A percentile compares a stretch with the other conserved stretches of the same genome.
Conservation (phyloP, 495 filamentous ascomycete species). For the Jackrogersella multiformis region DNA sequence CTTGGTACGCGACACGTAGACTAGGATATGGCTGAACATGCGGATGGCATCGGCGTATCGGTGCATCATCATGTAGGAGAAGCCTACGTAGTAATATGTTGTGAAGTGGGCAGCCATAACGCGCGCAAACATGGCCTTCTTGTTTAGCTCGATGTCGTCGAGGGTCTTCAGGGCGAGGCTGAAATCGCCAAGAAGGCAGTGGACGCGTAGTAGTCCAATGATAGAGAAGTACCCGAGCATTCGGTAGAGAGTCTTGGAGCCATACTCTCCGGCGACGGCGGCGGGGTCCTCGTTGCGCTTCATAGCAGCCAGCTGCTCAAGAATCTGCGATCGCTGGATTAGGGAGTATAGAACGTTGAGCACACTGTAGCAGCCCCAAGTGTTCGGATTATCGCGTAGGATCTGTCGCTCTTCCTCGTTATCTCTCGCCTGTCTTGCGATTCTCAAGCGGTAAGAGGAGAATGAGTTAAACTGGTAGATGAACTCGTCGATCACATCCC, state of each 20-base stretch:
- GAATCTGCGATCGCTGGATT: constrained; percentile 97
- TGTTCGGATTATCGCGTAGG: constrained; percentile 95
- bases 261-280: constrained; percentile 91
- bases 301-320: constrained; percentile 92
- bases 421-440: constrained; percentile 84
- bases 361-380: constrained; percentile 99
- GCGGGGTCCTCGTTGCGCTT: constrained; percentile 90
- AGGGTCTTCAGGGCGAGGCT: constrained; percentile 97
- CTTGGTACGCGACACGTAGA: constrained; percentile 98
- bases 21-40: constrained; percentile 99
- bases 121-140: constrained; percentile 99
- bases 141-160: constrained; percentile 99
- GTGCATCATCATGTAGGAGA: constrained; percentile 99
- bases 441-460: constrained; percentile 90
- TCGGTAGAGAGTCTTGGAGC: constrained; percentile 88
- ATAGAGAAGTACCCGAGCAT: constrained; percentile 99
- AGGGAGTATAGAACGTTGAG: constrained; percentile 99
- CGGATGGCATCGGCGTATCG: constrained; percentile 98
- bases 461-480: constrained; percentile 99
- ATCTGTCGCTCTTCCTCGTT: constrained; percentile 85
- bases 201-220: constrained; percentile 94
- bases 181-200: constrained; percentile 97
- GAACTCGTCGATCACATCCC: constrained; percentile 99
- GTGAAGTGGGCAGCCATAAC: constrained; percentile 99
- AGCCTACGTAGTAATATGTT: constrained; percentile 99